Base-by-base conservation (phyloP, 2,329 filamentous ascomycete species). In the Huntiella omanensis region DNA sequence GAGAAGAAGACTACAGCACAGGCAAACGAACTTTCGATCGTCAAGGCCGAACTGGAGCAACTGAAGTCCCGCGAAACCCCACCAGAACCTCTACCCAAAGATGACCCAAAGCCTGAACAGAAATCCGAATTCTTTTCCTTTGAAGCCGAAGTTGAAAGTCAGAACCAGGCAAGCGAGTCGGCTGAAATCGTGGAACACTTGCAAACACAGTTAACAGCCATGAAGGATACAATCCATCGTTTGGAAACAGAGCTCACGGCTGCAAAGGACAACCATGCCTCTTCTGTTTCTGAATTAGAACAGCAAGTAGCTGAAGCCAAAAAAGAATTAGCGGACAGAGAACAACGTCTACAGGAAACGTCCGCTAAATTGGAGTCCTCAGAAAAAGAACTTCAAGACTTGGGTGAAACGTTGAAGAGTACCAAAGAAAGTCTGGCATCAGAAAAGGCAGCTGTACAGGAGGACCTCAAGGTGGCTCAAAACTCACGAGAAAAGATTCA, bases 111-210 rank as follows among this genome's bases (percentile, higher is more conserved):
- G 61, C 40, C 54, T 55, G 5, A 33, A 32, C 15, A 57, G 60
- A 32, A 57, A 60, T 5, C 47, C 51, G 83, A 93, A 42, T 81
- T 95, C 61, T 95, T 95, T 62, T 94, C 86, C 0, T 92, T 86
- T 54, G 87, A 96, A 49, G 80, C 80, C 43, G 88, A 96, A 61
- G 69, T 92, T 11, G 82, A 83, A 1, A 80, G 91, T 53, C 11
- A 38, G 19, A 11, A 10, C 33, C 17, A 32, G 15, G 22, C 17
- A 28, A 10, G 3, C 4, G 40, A 43, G 11, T 13, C 32, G 11
- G 12, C 34, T n/a, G 34, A 36, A 11, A 36, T 15, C 4, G 15
- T 36, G 12, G 15, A 36, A 16, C 34, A 16, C 34, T 11, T 36
- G 16, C 17, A 41, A 41, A 28, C 10, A 8, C 17, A 41, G 13